Conservation (phyloP, 176 grass and related monocot genomes). For the Luzula sylvatica region DNA sequence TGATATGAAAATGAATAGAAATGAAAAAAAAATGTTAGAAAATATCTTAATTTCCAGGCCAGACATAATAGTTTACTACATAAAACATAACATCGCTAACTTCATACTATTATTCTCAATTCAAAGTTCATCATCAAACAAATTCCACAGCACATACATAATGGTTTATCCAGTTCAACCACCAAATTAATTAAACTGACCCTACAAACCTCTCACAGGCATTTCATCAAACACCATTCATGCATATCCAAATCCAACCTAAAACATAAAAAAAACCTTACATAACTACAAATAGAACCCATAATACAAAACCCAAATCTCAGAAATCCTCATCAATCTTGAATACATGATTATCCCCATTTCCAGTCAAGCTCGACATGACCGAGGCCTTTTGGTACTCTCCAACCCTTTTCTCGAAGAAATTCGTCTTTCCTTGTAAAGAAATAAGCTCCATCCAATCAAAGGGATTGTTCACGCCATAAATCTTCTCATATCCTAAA, state of each 20-base stretch:
- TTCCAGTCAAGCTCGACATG: constrained; percentile 56
- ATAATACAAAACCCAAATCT: not conserved
- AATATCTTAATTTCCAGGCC: too few species aligned
- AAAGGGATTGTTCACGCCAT: constrained; percentile 52
- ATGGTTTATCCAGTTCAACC: not conserved
- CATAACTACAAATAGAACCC: not conserved
- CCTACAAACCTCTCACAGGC: not conserved
- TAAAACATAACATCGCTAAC: too few species aligned
- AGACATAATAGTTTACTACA: too few species aligned
- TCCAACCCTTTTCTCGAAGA: constrained; percentile 80
- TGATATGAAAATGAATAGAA: too few species aligned
- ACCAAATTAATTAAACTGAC: not conserved
- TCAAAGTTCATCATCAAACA: too few species aligned
- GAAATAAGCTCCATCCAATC: constrained; percentile 93
- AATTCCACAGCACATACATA: too few species aligned
- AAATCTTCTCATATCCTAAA: constrained; percentile 45
- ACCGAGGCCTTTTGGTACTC: constrained; percentile 76
- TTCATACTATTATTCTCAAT: too few species aligned
- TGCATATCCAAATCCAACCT: not conserved
- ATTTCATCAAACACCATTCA: constrained; percentile 16
- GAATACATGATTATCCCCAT: constrained; percentile 42
- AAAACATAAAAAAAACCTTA: not conserved
- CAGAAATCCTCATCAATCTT: constrained; percentile 84
- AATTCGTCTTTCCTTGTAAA: constrained; percentile 76
- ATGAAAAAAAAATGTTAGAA: too few species aligned